A percentile compares a stretch with the other conserved stretches of the same genome.
These are phyloP conservation scores for Ophiostoma himal-ulmi DNA, from an alignment of 2,329 filamentous ascomycete species.

Conservation along the genomic window DNA sequence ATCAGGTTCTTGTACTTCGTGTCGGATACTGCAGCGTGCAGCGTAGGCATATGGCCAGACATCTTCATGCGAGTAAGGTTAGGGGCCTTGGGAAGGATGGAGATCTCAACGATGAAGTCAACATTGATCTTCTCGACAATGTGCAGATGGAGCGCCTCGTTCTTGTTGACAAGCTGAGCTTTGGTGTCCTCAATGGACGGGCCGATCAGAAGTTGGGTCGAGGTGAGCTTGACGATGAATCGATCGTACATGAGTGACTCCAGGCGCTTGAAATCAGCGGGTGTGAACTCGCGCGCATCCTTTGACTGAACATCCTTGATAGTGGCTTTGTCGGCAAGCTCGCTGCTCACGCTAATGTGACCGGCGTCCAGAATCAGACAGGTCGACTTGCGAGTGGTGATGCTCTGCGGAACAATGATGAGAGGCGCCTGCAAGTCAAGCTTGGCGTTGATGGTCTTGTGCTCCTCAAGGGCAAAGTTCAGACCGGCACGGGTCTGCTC, in stretches of 20 bases:
- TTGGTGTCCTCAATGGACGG: conserved; percentile 89
- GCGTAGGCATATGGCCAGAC: conserved; percentile 82
- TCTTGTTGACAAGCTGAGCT: conserved; percentile 64
- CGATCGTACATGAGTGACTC: conserved; percentile 97
- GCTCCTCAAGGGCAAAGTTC: conserved; percentile 93
- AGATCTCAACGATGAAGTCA: conserved; percentile 91
- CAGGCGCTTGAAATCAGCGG: conserved; percentile 80
- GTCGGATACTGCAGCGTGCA: conserved; percentile 89
- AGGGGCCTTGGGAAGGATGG: conserved; percentile 91
- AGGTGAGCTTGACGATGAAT: conserved; percentile 86
- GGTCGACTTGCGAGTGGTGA: conserved; percentile 70
- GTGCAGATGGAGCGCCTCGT: conserved; percentile 68
- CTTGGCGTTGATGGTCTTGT: conserved; percentile 96
- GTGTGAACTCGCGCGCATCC: conserved; percentile 78
- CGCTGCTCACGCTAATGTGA: conserved; percentile 89
- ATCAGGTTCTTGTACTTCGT: conserved; percentile 96
- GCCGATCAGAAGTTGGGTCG: conserved; percentile 91
- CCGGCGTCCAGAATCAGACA: conserved; percentile 94
- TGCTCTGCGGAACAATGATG: conserved; percentile 92
- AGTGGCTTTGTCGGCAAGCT: conserved; percentile 87
- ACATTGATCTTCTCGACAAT: conserved; percentile 97
- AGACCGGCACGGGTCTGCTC: conserved; percentile 94
- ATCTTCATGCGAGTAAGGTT: conserved; percentile 89
- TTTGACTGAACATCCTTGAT: conserved; percentile 87
- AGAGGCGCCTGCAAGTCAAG: conserved; percentile 92